Base-by-base conservation (phyloP, 2,329 filamentous ascomycete species). In the Curvularia sp. region DNA sequence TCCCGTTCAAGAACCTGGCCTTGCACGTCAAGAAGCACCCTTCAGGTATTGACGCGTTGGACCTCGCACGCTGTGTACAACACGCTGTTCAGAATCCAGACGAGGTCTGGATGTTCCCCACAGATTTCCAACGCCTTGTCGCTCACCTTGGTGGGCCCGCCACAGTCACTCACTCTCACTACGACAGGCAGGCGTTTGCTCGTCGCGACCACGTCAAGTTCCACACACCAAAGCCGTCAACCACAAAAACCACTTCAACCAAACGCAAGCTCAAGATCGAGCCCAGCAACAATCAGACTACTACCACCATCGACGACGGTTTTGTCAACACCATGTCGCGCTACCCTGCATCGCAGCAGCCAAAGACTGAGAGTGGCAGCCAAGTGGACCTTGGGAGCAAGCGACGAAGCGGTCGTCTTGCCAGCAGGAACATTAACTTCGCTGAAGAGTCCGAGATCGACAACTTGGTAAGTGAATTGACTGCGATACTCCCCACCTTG, bases 41-140 rank as follows among this genome's bases (percentile, higher is more conserved):
- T 4, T 49, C 49, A 0, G 68, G 66, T 3, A 10, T 52, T 23
- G 72, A 74, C 41, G 70, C 70, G 1, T 64, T 74, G 5, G 72
- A 75, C 21, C 63, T 75, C 19, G 64, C 69, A 1, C 67, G 69
- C 15, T 71, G 67, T 36, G 63, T 74, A 2, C n/a, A 59, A 10
- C 66, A 73, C 41, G 59, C 63, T 38, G 1, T 70, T 3, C 41
- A 64, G 10, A 57, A 74, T 30, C 49, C 52, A 5, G 41, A 69
- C 1, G 68, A 73, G 41, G 25, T 57, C 8, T 74, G 70, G 70
- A 39, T 59, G 2, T 74, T 69, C 15, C 72, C 70, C 2, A 53
- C 39, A 0, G 68, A 74, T 21, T 74, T 67, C 32, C 43, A 47
- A 1, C 21, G 42, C 1, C 51, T 74, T 21, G 50, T 73, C 19